These are phyloP conservation scores for Podospora bellae-mahoneyi DNA, from an alignment of 495 filamentous ascomycete genomes.

Conservation along the genomic window DNA sequence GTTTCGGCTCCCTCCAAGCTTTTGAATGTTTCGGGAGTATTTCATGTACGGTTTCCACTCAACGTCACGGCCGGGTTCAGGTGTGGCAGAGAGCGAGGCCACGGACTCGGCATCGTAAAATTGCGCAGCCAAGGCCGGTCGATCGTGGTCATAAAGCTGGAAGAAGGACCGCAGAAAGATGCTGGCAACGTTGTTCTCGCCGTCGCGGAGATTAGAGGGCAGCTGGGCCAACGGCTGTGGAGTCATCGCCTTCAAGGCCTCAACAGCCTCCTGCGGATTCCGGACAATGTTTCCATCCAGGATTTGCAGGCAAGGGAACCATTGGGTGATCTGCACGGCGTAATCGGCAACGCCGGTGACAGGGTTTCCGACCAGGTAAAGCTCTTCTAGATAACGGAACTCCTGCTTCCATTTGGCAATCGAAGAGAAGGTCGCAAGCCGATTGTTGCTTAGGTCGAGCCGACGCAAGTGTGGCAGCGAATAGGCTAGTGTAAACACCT, in stretches of 20 bases:
- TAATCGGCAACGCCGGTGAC: constrained; percentile 61
- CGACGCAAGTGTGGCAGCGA: constrained; percentile 80
- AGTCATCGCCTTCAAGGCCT: constrained; percentile 34
- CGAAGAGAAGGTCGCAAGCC: constrained; percentile 62
- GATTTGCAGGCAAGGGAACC: constrained; percentile 73
- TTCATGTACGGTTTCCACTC: constrained; percentile 75
- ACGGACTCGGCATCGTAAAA: constrained; percentile 75
- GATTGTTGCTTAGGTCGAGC: constrained; percentile 79
- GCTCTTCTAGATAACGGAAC: constrained; percentile 71
- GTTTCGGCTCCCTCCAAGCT: constrained; percentile 52
- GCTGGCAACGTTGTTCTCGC: constrained; percentile 62
- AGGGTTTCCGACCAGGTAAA: constrained; percentile 74
- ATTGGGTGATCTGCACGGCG: constrained; percentile 66
- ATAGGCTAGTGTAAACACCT: constrained; percentile 66
- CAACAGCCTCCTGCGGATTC: constrained; percentile 62
- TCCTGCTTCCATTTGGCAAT: constrained; percentile 75
- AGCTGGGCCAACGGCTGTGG: constrained; percentile 65
- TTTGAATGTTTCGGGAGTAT: constrained; percentile 74
- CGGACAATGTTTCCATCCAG: constrained; percentile 70
- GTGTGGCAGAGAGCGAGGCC: constrained; percentile 76
- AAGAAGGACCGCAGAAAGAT: constrained; percentile 76
- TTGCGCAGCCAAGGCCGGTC: constrained; percentile 54
- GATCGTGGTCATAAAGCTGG: constrained; percentile 68
- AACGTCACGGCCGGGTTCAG: constrained; percentile 43
- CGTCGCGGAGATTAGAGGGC: constrained; percentile 70